Percentiles rank a stretch among this genome's conserved stretches.
phyloP scores from a whole-genome alignment of 805 yeast genomes.

The Kazachstania africana region DNA sequence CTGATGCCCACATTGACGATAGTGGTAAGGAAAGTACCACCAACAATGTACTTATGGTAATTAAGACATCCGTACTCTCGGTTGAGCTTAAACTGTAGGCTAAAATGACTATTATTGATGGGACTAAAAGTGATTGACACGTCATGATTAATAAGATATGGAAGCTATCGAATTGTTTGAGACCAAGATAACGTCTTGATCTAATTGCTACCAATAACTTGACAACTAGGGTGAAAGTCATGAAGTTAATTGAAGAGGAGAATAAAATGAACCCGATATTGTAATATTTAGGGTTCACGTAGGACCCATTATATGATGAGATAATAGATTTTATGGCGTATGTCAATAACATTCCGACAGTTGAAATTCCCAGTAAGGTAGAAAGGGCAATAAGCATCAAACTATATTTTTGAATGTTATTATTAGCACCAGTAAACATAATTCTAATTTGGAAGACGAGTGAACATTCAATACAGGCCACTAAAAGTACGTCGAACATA shows the following conservation, averaged over 20 bases:
- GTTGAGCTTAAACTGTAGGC: slow-evolving; percentile 32
- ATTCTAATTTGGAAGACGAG: slow-evolving; percentile 61
- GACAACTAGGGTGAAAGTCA: slow-evolving; percentile 46
- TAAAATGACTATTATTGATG: slow-evolving; percentile 55
- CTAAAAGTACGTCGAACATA: slow-evolving; percentile 46
- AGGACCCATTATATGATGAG: slow-evolving; percentile 18
- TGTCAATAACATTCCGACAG: slow-evolving; percentile 48
- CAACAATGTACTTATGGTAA: slow-evolving; percentile 45
- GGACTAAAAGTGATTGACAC: slow-evolving; percentile 69
- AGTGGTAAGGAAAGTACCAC: slow-evolving; percentile 69
- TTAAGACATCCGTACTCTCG: slow-evolving; percentile 29
- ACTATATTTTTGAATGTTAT: slow-evolving; percentile 33
- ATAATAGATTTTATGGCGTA: slow-evolving; percentile 36
- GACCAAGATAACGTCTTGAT: slow-evolving; percentile 64
- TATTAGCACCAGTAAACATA: slow-evolving; percentile 48
- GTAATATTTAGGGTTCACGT: slow-evolving; percentile 29
- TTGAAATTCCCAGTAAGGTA: slow-evolving; percentile 37
- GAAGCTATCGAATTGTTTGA: slow-evolving; percentile 70
- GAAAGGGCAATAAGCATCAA: slow-evolving; percentile 29
- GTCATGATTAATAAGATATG: slow-evolving; percentile 76
- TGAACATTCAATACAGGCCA: slow-evolving; percentile 50
- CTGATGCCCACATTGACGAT: slow-evolving; percentile 80
- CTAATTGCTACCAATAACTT: slow-evolving; percentile 61
- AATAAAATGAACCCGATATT: slow-evolving; percentile 52
- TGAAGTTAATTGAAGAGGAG: slow-evolving; percentile 53